Conservation (phyloP, 352 stramenopile species). For the Globisporangium cystogenes region DNA sequence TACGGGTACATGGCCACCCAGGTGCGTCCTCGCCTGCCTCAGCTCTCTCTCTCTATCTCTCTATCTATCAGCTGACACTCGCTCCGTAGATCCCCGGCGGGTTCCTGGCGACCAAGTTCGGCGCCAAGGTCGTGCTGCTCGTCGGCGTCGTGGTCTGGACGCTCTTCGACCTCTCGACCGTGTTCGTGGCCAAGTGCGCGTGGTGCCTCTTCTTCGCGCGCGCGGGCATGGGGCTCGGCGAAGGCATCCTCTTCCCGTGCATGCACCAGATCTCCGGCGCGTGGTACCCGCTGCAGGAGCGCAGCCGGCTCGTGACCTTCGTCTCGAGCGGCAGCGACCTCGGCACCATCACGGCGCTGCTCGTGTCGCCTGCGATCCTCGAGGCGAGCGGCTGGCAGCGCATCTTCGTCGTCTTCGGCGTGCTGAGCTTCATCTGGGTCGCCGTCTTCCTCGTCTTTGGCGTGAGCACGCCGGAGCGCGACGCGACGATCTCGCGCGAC, state of each 20-base stretch:
- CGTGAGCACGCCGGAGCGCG: constrained; percentile 57
- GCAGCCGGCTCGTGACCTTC: constrained; percentile 71
- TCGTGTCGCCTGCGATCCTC: constrained; percentile 72
- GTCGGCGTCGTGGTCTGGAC: constrained; percentile 80
- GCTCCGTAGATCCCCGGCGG: constrained; percentile 55
- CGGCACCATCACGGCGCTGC: constrained; percentile 72
- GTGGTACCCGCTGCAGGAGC: constrained; percentile 80
- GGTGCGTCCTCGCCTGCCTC: constrained; percentile 17
- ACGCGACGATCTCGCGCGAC: constrained; percentile 47
- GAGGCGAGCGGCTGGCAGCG: constrained; percentile 51
- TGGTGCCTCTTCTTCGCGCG: constrained; percentile 71
- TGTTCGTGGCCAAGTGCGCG: constrained; percentile 53
- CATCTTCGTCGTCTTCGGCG: constrained; percentile 76
- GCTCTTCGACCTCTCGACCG: constrained; percentile 76
- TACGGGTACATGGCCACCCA: constrained; percentile 87
- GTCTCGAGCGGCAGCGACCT: constrained; percentile 78
- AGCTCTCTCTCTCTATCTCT: not conserved
- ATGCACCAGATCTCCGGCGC: constrained; percentile 84
- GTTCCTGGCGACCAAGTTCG: constrained; percentile 63
- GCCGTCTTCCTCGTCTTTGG: constrained; percentile 50
- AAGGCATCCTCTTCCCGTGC: constrained; percentile 85
- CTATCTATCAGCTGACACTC: too few species aligned
- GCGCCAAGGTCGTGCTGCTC: constrained; percentile 70
- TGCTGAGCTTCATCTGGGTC: constrained; percentile 75
- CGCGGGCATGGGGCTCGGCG: constrained; percentile 76